Evolutionary conservation across 345 rosid genomes (phyloP), one percentile per base, ranked within the genome.

Genomic region (Leavenworthia alabamica): DNA sequence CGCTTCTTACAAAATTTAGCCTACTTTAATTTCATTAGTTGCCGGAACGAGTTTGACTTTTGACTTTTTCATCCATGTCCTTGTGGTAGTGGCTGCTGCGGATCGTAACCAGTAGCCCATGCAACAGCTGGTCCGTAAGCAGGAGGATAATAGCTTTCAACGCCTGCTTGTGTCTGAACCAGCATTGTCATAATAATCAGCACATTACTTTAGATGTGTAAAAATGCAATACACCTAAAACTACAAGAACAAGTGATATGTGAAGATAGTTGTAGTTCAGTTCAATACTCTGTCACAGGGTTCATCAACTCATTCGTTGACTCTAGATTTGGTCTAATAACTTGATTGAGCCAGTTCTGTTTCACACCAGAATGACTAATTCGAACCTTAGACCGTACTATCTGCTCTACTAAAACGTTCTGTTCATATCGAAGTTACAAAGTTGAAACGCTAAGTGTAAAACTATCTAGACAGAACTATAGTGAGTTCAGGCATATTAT

Each of bases 101-200:
- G 70, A 70, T 86, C 90, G 67, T 83, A 84, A 60, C 79, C 84
- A 75, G 79, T 87, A 83, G 87, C 80, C 62, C 90, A 68, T 49
- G 75, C 78, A 70, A 89, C 75, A 5, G 65, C 83, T 31, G 66
- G 81, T 79, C 86, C 98, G 69, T 80, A 91, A 27, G 83, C 92
- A 55, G 87, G 81, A 70, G 75, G 75, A 50, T 71, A 70, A 47
- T 79, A 91, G 69, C 71, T 82, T 77, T 79, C 96, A 53, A 74
- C 72, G 43, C 85, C 83, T 49, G 75, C 75, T 33, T 77, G 96
- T 56, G 70, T 77, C 90, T 86, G 80, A 61, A 72, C 60, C 68
- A 46, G 10, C 32, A 37, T 5, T 13, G 40, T 19, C 50, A 64
- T n/a, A n/a, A n/a, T 71, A 26, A 39, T 62, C 4, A 42, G 53